Base-by-base conservation (phyloP, 2,329 filamentous ascomycete genomes). In the Fonsecaea monophora region DNA sequence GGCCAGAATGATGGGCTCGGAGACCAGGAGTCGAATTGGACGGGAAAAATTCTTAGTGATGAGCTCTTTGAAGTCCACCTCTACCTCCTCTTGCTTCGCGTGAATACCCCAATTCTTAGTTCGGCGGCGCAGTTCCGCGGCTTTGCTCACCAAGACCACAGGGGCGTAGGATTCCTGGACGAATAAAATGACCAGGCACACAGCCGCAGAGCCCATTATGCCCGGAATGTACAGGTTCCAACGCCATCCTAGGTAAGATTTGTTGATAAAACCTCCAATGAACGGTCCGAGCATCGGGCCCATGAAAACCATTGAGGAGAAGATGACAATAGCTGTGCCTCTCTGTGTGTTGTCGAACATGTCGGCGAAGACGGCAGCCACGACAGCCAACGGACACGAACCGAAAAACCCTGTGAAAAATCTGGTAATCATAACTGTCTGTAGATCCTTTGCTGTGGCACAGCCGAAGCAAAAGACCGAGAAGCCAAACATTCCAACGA, bases 81-180 rank as follows among this genome's bases (percentile, higher is more conserved):
- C 83, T 57, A 85, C 82, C 75, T 84, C 82, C 68, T 85, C 84
- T 65, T 82, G 79, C 72, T 85, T 85, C n/a, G 86, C 86, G 71
- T 88, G 86, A 59, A 87, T 87, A 10, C 85, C 85, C 85, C 85
- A 87, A 68, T 87, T 87, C 74, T 82, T 82, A 1, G 85, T 87
- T 32, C 83, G 75, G 38, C 85, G 80, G 37, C 85, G 78, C 1
- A 87, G 74, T 67, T 86, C 84, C 3, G 80, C 75, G 3, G 85
- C 85, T 72, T 88, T 88, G 15, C 78, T 75, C 42, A 88, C 82
- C 2, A 88, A 78, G 13, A 88, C 83, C 0, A 87, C 80, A 0
- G 86, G 86, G 0, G 85, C 82, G 68, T 88, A 88, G 0, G 84
- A 85, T 73, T 88, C 86, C 59, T 84, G 76, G 32, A 87, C 78